Evolutionary conservation across 768 basidiomycete genomes (phyloP).

Genomic region (Russula virescens): DNA sequence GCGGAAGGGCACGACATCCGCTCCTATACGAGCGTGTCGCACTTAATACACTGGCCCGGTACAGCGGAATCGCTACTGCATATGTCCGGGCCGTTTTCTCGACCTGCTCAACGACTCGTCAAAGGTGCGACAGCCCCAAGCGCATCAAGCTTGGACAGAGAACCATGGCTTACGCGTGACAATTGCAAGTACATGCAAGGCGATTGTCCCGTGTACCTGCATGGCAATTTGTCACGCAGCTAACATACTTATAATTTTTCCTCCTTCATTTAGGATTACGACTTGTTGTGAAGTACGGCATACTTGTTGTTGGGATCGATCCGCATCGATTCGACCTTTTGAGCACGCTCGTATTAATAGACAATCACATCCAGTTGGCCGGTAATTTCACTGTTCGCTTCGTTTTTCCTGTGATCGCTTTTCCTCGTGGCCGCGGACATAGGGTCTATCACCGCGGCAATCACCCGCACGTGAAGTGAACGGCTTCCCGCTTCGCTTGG

Average conservation of each 20-base stretch:
- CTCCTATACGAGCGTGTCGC: slow-evolving; percentile 91
- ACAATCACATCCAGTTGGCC: slow-evolving; percentile 98
- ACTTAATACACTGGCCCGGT: slow-evolving; percentile 87
- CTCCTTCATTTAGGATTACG: slow-evolving; percentile 70
- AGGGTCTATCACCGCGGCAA: slow-evolving; percentile 90
- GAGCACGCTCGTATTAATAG: slow-evolving; percentile 99
- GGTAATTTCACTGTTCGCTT: slow-evolving; percentile 39
- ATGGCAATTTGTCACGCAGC: neutral
- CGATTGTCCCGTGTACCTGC: slow-evolving; percentile 70
- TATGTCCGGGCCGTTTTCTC: slow-evolving; percentile 36
- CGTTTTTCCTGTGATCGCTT: neutral
- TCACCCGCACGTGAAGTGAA: slow-evolving; percentile 86
- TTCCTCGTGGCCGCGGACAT: neutral
- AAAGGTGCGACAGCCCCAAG: slow-evolving; percentile 55
- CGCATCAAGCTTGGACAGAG: slow-evolving; percentile 68
- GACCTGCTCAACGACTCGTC: neutral
- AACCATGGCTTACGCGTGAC: slow-evolving; percentile 78
- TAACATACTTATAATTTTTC: no score
- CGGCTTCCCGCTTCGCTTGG: slow-evolving; percentile 86
- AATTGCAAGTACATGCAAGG: slow-evolving; percentile 94
- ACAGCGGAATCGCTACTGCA: slow-evolving; percentile 96
- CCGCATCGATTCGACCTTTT: slow-evolving; percentile 94
- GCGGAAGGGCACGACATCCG: slow-evolving; percentile 80
- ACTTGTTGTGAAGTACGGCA: slow-evolving; percentile 96
- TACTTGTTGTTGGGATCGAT: slow-evolving; percentile 98